Evolutionary conservation across 208 protist species (phyloP).

Genomic region (Leishmania braziliensis): DNA sequence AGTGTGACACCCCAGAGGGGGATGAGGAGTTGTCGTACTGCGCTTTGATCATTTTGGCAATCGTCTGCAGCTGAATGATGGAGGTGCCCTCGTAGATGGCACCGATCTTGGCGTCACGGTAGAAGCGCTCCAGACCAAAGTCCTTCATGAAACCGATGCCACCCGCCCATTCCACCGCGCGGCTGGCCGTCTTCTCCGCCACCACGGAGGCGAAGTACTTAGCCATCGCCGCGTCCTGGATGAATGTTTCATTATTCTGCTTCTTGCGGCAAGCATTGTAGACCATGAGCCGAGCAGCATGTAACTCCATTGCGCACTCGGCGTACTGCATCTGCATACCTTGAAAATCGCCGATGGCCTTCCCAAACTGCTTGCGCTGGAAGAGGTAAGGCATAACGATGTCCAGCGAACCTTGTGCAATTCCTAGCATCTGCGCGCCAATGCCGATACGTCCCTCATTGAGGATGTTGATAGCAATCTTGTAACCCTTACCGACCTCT

Average conservation of each 20-base stretch:
- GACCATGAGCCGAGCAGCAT: conserved; percentile 83
- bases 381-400: conserved; percentile 82
- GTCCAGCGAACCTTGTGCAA: conserved; percentile 87
- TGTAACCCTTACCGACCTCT: conserved; percentile 94
- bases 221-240: conserved; percentile 95
- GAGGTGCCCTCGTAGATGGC: conserved; percentile 95
- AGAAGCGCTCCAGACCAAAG: conserved; percentile 95
- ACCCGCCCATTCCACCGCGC: conserved; percentile 93
- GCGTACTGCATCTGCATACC: conserved; percentile 95
- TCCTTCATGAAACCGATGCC: conserved; percentile 97
- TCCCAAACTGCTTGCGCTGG: conserved; percentile 94
- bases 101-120: conserved; percentile 92
- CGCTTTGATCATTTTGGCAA: conserved; percentile 90
- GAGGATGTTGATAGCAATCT: conserved; percentile 93
- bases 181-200: conserved; percentile 79
- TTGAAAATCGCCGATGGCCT: conserved; percentile 92
- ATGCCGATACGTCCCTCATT: conserved; percentile 97
- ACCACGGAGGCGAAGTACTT: conserved; percentile 92
- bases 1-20: neutral
- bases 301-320: conserved; percentile 69
- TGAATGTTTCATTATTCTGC: conserved; percentile 82
- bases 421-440: conserved; percentile 93
- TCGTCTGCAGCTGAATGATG: conserved; percentile 96
- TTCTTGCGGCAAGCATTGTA: conserved; percentile 94
- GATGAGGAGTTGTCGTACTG: conserved; percentile 42